Base-by-base conservation (phyloP, 148 eudicot species). In the Gaultheria prostrata region DNA sequence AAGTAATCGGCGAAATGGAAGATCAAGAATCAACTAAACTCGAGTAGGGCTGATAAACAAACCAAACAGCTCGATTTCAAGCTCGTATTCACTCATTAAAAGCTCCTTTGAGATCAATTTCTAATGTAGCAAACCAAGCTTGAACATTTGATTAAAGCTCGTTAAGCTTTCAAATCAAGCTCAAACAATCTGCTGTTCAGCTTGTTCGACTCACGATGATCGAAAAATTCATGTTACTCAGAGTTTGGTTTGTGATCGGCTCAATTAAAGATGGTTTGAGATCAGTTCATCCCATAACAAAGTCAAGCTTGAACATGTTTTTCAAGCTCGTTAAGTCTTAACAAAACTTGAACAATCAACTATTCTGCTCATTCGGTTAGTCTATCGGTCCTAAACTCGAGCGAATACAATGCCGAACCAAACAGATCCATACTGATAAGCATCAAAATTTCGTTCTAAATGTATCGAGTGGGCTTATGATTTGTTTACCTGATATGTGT, bases 401-500 rank as follows among this genome's bases (percentile, higher is more conserved):
- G 18, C 39, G 12, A 50, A 77, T 50, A 77, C 35, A 49, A 77
- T 13, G 59, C 39, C 15, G 79, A 50, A 50, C 3, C 79, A 28
- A 49, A 45, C 79, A 77, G 79, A 77, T 50, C 79, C 21, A 24
- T 48, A n/a, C 70, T 0, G 32, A 63, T 5, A 35, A 28, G 0
- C 1, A 20, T 11, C 20, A 8, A 73, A 39, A 5, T 9, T 0
- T 43, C 51, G 9, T 2, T 74, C 50, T 7, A 45, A 21, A 43
- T 20, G 21, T 9, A 74, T 20, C 5, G 35, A 14, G 2, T 12
- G 4, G 6, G 35, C 32, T 26, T 28, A 12, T 76, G 21, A 14
- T 46, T 46, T 21, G 4, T 17, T 46, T 49, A 92, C 97, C 94
- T 92, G 94, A 65, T 93, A 93, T 14, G 93, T 93, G 76, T 92